Base-by-base conservation (phyloP, 2,329 filamentous ascomycete genomes). In the Diaporthe sp. region DNA sequence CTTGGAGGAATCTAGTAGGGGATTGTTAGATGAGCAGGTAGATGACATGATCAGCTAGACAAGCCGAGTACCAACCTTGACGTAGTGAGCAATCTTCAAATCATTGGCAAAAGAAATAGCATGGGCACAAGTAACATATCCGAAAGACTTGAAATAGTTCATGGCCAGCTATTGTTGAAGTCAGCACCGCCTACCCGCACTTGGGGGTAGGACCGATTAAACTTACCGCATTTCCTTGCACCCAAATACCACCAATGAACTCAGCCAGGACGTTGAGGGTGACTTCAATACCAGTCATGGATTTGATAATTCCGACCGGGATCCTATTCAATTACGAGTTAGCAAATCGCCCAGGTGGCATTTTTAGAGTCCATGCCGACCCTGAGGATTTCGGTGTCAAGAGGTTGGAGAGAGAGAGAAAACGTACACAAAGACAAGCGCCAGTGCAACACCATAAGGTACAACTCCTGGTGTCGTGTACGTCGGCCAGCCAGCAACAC, bases 1-100 rank as follows among this genome's bases (percentile, higher is more conserved):
- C 88, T 87, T 0, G 91, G 91, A 7, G 91, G 90, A 25, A 92
- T 90, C 83, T 70, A 12, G 15, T 20, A 5, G 22, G 10, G 2
- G 0, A 15, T 10, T 39, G 13, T 68, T 28, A 68, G 47, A 25
- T 22, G 25, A 13, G 17, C 39, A 3, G 1, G 31, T 6, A n/a
- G 13, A 3, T 13, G 28, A 55, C 28, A 22, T 22, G 9, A 22
- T 2, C 5, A 17, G 5, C 1, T 31, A 5, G 8, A 20, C 3
- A 39, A 17, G 42, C 5, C 10, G 4, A 8, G 10, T 5, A 39
- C 39, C 25, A 7, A 68, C 63, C 31, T 91, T 91, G 83, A 90
- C 86, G 81, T 91, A 91, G 63, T 82, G 81, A 0, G 80, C 81
- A 71, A 82, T 79, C 76, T 83, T 81, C 42, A 79, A 77, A 73